Evolutionary conservation across 2,329 filamentous ascomycete species (phyloP), one percentile per base, ranked within the genome.

Genomic region (Paecilomyces sp.): DNA sequence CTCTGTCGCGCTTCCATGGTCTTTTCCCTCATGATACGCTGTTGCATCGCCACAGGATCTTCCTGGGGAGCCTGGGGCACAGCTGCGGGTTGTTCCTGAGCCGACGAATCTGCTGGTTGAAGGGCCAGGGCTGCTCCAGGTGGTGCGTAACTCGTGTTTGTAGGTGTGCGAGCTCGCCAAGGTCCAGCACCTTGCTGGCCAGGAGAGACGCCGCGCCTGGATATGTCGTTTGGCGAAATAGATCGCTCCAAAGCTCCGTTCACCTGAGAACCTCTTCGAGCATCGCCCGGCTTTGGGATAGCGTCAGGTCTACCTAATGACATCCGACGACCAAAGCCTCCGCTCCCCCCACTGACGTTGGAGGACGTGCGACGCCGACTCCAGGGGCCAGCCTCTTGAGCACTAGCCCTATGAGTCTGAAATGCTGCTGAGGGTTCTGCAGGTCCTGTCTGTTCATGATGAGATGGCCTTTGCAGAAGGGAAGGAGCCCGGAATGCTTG

Each of bases 361-460:
- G 93, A 97, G 15, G 93, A 97, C 60, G 89, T 89, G 63, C 93
- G 87, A 62, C 92, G 86, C 64, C 92, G 86, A 41, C 82, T 83
- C 79, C 90, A 92, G 2, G 85, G 80, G 12, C 79, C 74, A 36
- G 74, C 76, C 61, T 85, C 86, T 64, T 89, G 86, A 62, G 89
- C 87, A 64, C 80, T 85, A 36, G 84, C 83, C 61, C 91, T 84
- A 65, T 84, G 86, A 3, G 90, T 91, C 72, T 96, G 92, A 72
- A 96, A 96, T 3, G 91, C 89, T 51, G 90, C 83, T 33, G 92
- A 95, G 13, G 92, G 90, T 70, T 97, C 93, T 30, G 89, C 88
- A 36, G 89, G 89, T 3, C 84, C 84, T 62, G 76, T 76, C 25
- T 83, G 79, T 22, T 90, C 86, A 54, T 84, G 79, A 41, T 84